These are phyloP conservation scores for Podaxis sp. DNA, from an alignment of 768 basidiomycete species.

Conservation along the genomic window DNA sequence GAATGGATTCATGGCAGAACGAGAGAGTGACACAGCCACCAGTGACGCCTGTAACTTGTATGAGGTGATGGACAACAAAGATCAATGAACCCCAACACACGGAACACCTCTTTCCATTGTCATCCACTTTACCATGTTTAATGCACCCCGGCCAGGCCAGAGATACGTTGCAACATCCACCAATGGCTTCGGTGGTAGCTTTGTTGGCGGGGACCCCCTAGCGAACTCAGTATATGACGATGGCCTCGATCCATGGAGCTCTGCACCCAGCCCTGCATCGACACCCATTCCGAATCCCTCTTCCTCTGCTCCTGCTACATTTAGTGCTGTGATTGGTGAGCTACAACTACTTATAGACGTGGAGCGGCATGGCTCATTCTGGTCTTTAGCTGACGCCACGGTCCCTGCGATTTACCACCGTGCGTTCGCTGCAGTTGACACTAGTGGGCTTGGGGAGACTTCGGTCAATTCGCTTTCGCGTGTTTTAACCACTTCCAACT, in stretches of 20 bases:
- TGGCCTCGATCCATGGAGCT: slow-evolving; percentile 79
- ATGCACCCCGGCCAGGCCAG: slow-evolving; percentile 75
- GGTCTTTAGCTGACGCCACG: slow-evolving; percentile 65
- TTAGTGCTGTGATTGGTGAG: slow-evolving; percentile 72
- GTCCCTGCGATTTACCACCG: slow-evolving; percentile 77
- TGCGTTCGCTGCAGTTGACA: slow-evolving; percentile 74
- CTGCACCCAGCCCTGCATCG: slow-evolving; percentile 69
- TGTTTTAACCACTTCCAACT: slow-evolving; percentile 70
- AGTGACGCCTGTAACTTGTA: slow-evolving; percentile 7
- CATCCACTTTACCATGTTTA: slow-evolving; percentile 61
- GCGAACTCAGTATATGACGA: slow-evolving; percentile 76
- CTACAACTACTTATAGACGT: slow-evolving; percentile 2
- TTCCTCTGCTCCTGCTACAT: slow-evolving; percentile 38
- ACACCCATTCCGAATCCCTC: slow-evolving; percentile 54
- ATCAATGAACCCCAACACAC: not conserved
- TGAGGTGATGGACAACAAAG: slow-evolving; percentile 1
- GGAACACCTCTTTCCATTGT: not conserved
- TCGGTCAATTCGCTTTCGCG: slow-evolving; percentile 84
- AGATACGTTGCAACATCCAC: slow-evolving; percentile 59
- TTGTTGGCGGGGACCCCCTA: slow-evolving; percentile 76
- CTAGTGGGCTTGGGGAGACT: slow-evolving; percentile 68
- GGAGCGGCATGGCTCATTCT: slow-evolving; percentile 8
- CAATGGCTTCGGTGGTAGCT: slow-evolving; percentile 66
- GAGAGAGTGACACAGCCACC: slow-evolving; percentile 1
- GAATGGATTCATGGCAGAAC: not conserved